Base-by-base conservation (phyloP, 1,139 yeast genomes). In the Nakaseomyces kungkrabaensis region DNA sequence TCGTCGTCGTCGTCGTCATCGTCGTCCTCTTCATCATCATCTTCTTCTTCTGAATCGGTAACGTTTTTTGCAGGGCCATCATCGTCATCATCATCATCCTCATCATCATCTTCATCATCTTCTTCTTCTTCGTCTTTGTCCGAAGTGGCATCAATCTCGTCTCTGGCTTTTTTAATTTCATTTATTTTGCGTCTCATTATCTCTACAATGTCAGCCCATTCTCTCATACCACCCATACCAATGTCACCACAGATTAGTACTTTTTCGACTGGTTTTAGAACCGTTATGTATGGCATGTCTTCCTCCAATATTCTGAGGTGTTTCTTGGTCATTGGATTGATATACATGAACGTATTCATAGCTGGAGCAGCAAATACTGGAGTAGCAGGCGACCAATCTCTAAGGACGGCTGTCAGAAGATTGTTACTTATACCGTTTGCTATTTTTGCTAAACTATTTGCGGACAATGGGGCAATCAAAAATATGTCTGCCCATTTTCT, bases 161-260 rank as follows among this genome's bases (percentile, higher is more conserved):
- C 62, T 26, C 61, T 55, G 13, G 57, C 57, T 31, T 65, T 58
- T 17, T 56, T 52, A 13, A 63, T 54, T 43, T 62, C 65, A 17
- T 54, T 53, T 8, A 70, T 56, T 72, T 57, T 76, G 47, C 79
- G 75, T 48, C 87, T 81, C 50, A 88, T 68, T 13, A 81, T 79
- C 59, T 88, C 96, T 9, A 89, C 97, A 50, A 90, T 78, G 56
- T 89, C 97, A 54, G 81, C 77, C 97, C 96, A 90, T 68, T 92
- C 97, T 82, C 84, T 81, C 94, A 85, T 85, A 50, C 94, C 94
- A 40, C 94, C 92, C 90, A 85, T 86, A 34, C 96, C 97, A 54
- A 90, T 89, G 61, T 89, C 97, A 52, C 97, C 97, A 67, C 87
- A 88, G 49, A 57, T 69, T 55, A 66, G 60, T 44, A 90, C 95